Evolutionary conservation across 2,329 filamentous ascomycete species (phyloP).

Genomic region (Cercospora sesami): DNA sequence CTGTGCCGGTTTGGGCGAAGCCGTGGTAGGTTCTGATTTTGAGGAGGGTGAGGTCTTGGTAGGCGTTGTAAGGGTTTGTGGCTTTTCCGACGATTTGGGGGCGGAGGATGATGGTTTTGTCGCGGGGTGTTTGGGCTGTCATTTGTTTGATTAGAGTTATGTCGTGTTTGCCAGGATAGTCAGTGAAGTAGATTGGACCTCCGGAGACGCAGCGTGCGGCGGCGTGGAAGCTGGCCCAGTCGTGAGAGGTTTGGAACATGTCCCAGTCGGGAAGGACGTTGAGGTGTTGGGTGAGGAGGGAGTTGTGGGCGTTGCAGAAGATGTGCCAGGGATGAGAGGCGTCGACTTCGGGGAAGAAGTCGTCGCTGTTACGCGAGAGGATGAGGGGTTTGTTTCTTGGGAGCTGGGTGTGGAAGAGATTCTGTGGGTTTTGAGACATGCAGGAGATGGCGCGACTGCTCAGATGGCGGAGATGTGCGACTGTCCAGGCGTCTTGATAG

Average conservation of each 20-base stretch:
- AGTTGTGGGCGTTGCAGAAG: conserved; percentile 90
- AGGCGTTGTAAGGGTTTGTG: conserved; percentile 71
- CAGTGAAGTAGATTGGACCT: conserved; percentile 92
- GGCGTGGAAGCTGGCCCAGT: conserved; percentile 80
- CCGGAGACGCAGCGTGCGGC: conserved; percentile 87
- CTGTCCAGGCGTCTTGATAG: conserved; percentile 85
- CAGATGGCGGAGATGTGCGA: conserved; percentile 76
- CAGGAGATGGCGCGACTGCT: conserved; percentile 78
- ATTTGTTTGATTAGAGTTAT: conserved; percentile 74
- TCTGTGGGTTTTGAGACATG: conserved; percentile 88
- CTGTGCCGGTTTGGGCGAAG: conserved; percentile 64
- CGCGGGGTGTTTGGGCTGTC: conserved; percentile 70
- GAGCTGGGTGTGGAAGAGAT: conserved; percentile 81
- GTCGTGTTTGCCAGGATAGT: conserved; percentile 80
- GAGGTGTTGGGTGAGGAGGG: conserved; percentile 76
- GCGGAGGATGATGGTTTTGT: conserved; percentile 76
- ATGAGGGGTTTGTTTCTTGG: conserved; percentile 72
- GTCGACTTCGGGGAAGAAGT: conserved; percentile 84
- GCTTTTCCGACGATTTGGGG: conserved; percentile 73
- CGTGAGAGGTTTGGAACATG: conserved; percentile 69
- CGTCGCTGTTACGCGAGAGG: conserved; percentile 79
- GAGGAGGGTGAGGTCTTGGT: conserved; percentile 70
- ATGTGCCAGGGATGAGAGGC: conserved; percentile 91
- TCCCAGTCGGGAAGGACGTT: conserved; percentile 86
- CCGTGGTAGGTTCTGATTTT: conserved; percentile 80